Evolutionary conservation across 1,139 yeast species (phyloP).

Genomic region (Lodderomyces theae): DNA sequence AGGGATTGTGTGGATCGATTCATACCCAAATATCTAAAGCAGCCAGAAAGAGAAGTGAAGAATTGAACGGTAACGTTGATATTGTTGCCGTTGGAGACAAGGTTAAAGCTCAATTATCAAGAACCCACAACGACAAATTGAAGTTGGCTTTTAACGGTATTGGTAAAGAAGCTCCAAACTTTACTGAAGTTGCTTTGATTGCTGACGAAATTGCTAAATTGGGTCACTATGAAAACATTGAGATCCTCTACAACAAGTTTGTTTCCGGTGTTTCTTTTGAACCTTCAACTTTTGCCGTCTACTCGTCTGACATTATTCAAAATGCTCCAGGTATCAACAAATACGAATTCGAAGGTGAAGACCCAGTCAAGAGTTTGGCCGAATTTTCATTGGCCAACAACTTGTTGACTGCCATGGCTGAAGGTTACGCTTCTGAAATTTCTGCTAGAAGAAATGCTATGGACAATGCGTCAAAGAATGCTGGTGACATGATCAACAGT

Average conservation of each 20-base stretch:
- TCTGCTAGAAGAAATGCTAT: conserved; percentile 99
- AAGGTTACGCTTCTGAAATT: conserved; percentile 97
- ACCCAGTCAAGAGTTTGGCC: conserved; percentile 59
- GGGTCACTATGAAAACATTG: conserved; percentile 72
- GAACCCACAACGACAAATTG: conserved; percentile 72
- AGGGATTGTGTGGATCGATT: conserved; percentile 98
- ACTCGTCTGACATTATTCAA: conserved; percentile 69
- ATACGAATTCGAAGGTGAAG: conserved; percentile 80
- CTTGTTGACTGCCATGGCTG: conserved; percentile 89
- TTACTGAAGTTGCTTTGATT: conserved; percentile 83
- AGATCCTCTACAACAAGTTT: conserved; percentile 84
- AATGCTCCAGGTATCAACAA: conserved; percentile 83
- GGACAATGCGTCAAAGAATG: conserved; percentile 99
- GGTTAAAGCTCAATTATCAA: conserved; percentile 79
- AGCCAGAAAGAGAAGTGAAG: conserved; percentile 64
- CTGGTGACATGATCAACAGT: conserved; percentile 96
- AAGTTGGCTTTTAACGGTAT: conserved; percentile 81
- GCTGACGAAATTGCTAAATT: conserved; percentile 77
- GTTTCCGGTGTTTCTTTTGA: conserved; percentile 86
- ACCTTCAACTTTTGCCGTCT: conserved; percentile 71
- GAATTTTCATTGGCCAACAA: conserved; percentile 91
- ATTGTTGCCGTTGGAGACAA: conserved; percentile 92
- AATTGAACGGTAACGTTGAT: conserved; percentile 67
- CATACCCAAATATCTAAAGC: conserved; percentile 92
- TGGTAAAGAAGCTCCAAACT: conserved; percentile 96